Base-by-base conservation (phyloP, 192 early-diverging fungal species). In the Coemansia javaensis region DNA sequence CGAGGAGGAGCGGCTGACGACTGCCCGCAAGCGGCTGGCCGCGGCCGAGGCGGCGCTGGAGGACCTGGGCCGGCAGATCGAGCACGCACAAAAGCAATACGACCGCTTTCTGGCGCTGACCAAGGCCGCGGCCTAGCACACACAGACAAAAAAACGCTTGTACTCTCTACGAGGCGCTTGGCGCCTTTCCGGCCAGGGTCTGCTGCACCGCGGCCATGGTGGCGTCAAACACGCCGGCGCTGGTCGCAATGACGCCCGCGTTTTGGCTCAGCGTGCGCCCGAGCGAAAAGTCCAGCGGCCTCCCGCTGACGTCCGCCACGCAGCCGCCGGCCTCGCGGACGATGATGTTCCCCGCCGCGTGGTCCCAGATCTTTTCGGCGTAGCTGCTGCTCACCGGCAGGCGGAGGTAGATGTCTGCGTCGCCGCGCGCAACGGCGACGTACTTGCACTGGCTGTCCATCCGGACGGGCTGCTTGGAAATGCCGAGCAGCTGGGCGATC, bases 391-490 rank as follows among this genome's bases (percentile, higher is more conserved):
- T 79, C 36, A 80, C 80, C 6, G 92, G 93, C 16, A 98, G 43
- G 20, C 97, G 74, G 32, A 99, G 69, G 53, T 97, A 96, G 21
- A 98, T 91, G 36, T 89, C 85, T 2, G 93, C 94, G 72, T 98
- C 89, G 23, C 94, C 97, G 45, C 94, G 77, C 2, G 93, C 79
- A 10, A 99, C 68, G 6, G 89, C 80, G 36, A 82, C 89, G 58
- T 99, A 99, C 66, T 99, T 99, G 80, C 90, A 93, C 77, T 98
- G 94, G 51, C 86, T 88, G 69, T 99, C 97, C 90, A 99, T 97
- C 20, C 97, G 83, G 9, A 95, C 77, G 1, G 90, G 72, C 23
- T 79, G 51, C 34, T 79, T 78, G 7, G 82, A 83, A 53, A 98
- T 97, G n/a, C 83, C 84, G 16, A 99, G 66, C 7, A 82, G 41